A percentile compares a stretch with the other conserved stretches of the same genome.
phyloP scores from a whole-genome alignment of 2,329 filamentous ascomycete genomes.

The Mariannaea sp. region DNA sequence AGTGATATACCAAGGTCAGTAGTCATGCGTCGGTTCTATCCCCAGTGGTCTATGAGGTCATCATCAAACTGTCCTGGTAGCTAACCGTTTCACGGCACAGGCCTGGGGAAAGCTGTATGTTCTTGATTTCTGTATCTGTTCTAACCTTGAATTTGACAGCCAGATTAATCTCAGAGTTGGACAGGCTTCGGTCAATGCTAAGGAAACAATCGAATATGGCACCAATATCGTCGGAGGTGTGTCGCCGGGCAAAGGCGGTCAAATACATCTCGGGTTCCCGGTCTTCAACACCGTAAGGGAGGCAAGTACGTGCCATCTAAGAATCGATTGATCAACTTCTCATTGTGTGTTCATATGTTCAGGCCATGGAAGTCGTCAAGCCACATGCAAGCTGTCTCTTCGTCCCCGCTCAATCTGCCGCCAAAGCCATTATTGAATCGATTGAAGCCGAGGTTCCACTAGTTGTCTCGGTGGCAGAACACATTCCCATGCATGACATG shows the following conservation, averaged over 20 bases:
- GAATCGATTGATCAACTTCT: background rate
- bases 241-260: constrained; percentile 44
- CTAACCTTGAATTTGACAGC: no score
- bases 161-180: background rate
- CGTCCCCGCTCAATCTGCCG: constrained; percentile 69
- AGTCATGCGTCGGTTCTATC: no score
- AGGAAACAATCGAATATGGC: constrained; percentile 46
- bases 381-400: constrained; percentile 77
- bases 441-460: constrained; percentile 79
- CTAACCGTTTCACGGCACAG: constrained; percentile 27
- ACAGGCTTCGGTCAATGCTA: constrained; percentile 46
- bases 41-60: no score
- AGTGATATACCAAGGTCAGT: constrained; percentile 18
- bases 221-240: constrained; percentile 47
- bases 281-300: constrained; percentile 44
- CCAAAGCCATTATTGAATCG: constrained; percentile 71
- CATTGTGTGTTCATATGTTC: background rate
- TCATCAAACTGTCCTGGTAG: no score
- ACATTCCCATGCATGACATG: constrained; percentile 79
- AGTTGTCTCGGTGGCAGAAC: constrained; percentile 79
- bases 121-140: background rate
- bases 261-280: constrained; percentile 42
- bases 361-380: constrained; percentile 43
- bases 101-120: constrained; percentile 45
- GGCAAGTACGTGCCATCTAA: constrained; percentile 26